Evolutionary conservation across 1,284 basidiomycete species (phyloP), one percentile per base, ranked within the genome.

Genomic region (Cutaneotrichosporon mucoides): DNA sequence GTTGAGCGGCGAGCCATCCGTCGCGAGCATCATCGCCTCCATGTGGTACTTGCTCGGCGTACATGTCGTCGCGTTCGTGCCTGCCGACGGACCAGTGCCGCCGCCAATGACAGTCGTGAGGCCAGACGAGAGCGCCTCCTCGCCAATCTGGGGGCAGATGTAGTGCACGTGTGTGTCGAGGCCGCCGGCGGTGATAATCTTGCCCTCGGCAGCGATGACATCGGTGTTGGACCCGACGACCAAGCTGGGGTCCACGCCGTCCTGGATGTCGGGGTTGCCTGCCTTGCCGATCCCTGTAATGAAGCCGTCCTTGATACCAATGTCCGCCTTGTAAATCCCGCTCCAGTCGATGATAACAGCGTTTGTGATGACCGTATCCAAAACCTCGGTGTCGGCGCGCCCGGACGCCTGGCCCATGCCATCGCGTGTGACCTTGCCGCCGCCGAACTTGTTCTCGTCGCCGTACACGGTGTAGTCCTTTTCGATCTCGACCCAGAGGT

Each of bases 281-380:
- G 93, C 91, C 77, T 99, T 99, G 38, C 96, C 96, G 56, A 99
- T 89, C 0, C 88, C 94, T 9, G 82, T 83, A 65, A 99, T 98
- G 55, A 81, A 70, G 0, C 95, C 95, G 62, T 86, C 76, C 77
- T 89, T 92, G 63, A 99, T 84, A 43, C 96, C 96, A 55, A 99
- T 91, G 73, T 99, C 96, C n/a, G 95, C 95, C 89, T 98, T 98
- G 84, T 89, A 90, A 62, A 99, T 95, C 1, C 93, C 93, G 45
- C 86, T 87, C 89, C 91, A 97, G 76, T 99, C 94, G 45, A 99
- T 79, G 62, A 99, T 88, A 51, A 99, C 82, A 0, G 90, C 92
- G 73, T 97, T 99, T 44, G 92, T 96, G 69, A 99, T 90, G 54
- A 98, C 88, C 7, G 94, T 82, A 72, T 99, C 96, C 46, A 99